A percentile compares a stretch with the other conserved stretches of the same genome.
phyloP scores from a whole-genome alignment of 1,284 basidiomycete species.

The Takashimella koratensis region DNA sequence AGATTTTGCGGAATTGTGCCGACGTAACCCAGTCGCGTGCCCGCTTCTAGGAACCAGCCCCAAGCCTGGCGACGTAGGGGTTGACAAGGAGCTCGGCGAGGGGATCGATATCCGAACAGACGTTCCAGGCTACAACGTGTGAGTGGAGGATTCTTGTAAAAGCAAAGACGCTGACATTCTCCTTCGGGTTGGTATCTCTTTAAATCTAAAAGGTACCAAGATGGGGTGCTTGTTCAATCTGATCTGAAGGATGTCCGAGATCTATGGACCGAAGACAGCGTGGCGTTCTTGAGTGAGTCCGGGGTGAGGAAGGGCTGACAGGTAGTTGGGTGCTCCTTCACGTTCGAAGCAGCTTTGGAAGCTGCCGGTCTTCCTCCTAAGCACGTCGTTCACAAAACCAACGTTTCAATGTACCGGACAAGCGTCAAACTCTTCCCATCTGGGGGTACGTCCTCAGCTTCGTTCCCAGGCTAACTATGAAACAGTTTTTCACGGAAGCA shows the following conservation, averaged over 20 bases:
- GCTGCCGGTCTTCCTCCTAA: slow-evolving; percentile 17
- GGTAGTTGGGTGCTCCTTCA: slow-evolving; percentile 35
- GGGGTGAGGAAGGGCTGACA: neutral
- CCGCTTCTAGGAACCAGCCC: slow-evolving; percentile 33
- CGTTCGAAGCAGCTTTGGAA: slow-evolving; percentile 33
- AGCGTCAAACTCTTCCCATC: slow-evolving; percentile 16
- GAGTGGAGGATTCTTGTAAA: neutral
- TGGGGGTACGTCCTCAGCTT: too few species aligned
- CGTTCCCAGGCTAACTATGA: slow-evolving; percentile 8
- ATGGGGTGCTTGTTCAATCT: slow-evolving; percentile 12
- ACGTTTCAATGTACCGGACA: slow-evolving; percentile 37
- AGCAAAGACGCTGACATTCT: slow-evolving; percentile 1
- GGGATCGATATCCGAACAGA: slow-evolving; percentile 35
- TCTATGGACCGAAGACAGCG: slow-evolving; percentile 34
- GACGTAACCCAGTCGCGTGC: slow-evolving; percentile 37
- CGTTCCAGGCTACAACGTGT: slow-evolving; percentile 33
- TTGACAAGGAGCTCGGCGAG: slow-evolving; percentile 19
- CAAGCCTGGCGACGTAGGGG: slow-evolving; percentile 15
- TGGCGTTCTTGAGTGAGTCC: slow-evolving; percentile 30
- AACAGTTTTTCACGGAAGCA: slow-evolving; percentile 31
- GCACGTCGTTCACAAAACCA: slow-evolving; percentile 23
- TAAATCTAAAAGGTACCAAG: slow-evolving; percentile 13
- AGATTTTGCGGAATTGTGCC: slow-evolving; percentile 36
- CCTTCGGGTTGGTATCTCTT: neutral
- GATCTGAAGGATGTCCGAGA: slow-evolving; percentile 19